These are phyloP conservation scores for Calonectria henricotiae DNA, from an alignment of 2,329 filamentous ascomycete species.

Conservation along the genomic window DNA sequence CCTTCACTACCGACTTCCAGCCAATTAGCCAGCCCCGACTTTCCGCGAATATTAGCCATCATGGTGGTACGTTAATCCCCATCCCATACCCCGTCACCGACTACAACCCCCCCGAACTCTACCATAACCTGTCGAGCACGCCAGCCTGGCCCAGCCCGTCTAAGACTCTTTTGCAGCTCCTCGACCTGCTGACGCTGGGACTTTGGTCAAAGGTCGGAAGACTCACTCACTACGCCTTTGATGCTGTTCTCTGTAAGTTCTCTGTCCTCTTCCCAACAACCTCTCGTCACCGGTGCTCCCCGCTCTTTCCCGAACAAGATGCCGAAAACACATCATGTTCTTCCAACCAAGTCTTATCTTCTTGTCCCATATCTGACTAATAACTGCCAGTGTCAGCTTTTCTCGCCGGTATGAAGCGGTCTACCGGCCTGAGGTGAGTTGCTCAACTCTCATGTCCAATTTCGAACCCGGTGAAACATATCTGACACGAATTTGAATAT, in stretches of 20 bases:
- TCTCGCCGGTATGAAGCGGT: slow-evolving; percentile 96
- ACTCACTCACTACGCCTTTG: slow-evolving; percentile 95
- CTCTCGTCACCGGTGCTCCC: neutral
- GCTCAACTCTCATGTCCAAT: slow-evolving; percentile 29
- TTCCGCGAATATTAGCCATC: slow-evolving; percentile 40
- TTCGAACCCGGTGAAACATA: slow-evolving; percentile 11
- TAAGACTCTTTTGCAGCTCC: slow-evolving; percentile 67
- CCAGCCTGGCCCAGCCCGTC: slow-evolving; percentile 52
- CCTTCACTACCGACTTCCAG: neutral
- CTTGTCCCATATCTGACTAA: slow-evolving; percentile 23
- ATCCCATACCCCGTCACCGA: slow-evolving; percentile 22
- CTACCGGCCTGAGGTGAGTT: slow-evolving; percentile 96
- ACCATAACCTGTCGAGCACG: slow-evolving; percentile 41
- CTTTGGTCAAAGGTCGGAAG: slow-evolving; percentile 88
- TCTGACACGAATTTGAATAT: slow-evolving; percentile 65
- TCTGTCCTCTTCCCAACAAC: neutral
- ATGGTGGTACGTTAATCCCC: slow-evolving; percentile 56
- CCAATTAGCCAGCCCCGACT: neutral
- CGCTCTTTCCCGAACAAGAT: slow-evolving; percentile 12
- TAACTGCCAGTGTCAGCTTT: slow-evolving; percentile 86
- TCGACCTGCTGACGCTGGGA: slow-evolving; percentile 80
- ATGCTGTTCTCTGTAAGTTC: slow-evolving; percentile 88
- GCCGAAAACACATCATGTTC: neutral
- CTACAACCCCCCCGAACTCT: slow-evolving; percentile 43
- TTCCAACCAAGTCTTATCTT: neutral